Base-by-base conservation (phyloP, 768 basidiomycete species). In the Fomitopsis pulvina region DNA sequence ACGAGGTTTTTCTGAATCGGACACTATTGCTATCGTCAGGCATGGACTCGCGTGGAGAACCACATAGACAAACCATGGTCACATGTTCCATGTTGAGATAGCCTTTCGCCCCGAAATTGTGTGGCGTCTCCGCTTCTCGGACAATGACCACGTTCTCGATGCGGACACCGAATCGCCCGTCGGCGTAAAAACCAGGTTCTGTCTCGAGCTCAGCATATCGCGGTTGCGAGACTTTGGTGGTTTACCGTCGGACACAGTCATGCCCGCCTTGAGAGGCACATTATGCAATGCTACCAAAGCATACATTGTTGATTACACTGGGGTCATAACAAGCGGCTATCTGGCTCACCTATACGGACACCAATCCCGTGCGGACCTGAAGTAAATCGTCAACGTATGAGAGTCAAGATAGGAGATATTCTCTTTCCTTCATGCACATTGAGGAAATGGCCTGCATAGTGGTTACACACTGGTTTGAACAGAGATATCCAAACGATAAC, bases 131-230 rank as follows among this genome's bases (percentile, higher is more conserved):
- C 9, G 68, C 83, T 39, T 83, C 76, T 43, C 78, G 75, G 3
- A 95, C 87, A 18, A 95, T 71, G 20, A 93, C 81, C 38, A 97
- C 76, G 65, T 80, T 92, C 69, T 99, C 95, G 58, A 95, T 90
- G 3, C 96, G 83, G 58, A 98, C 92, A 2, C 94, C 95, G 60
- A 85, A 98, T 40, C 75, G 71, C 1, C 93, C 95, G 58, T 97
- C 93, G 7, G 80, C 82, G 63, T 96, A 96, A 64, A 87, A 95
- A 8, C 93, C 92, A 1, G 93, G 93, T 56, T 95, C 93, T 80
- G 55, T 25, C 2, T 7, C 20, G 46, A 25, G 22, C n/a, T 42
- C 8, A 10, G 40, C 0, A n/a, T 11, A 47, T 27, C 9, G 37
- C 28, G 38, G 32, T 42, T 6, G 18, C 12, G 47, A 16, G 14